Percentiles rank a stretch among this genome's conserved stretches.
Conservation (phyloP, 805 yeast genomes). For the Scheffersomyces stipitis region DNA sequence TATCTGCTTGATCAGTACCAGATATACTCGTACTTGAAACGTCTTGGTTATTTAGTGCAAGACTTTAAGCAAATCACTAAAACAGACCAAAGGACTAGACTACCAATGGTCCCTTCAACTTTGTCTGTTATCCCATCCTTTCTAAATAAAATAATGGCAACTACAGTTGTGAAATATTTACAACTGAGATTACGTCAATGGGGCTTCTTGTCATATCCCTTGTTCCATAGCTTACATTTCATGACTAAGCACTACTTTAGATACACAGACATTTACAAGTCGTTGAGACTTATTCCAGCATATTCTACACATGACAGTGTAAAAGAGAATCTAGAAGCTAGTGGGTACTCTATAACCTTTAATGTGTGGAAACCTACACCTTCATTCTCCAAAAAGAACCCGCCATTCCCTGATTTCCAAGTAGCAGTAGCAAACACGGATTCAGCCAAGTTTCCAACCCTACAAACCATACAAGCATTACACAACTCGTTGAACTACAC, state of each 20-base stretch:
- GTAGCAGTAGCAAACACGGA: conserved; percentile 56
- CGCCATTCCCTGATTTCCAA: conserved; percentile 75
- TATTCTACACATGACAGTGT: conserved; percentile 2
- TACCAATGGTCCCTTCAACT: neutral
- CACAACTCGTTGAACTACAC: conserved; percentile 17
- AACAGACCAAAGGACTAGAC: neutral
- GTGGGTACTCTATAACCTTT: conserved; percentile 41
- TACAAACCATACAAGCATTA: conserved; percentile 37
- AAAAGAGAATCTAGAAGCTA: neutral
- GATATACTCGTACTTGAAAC: conserved; percentile 71
- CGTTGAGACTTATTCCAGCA: conserved; percentile 20
- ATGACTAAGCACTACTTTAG: conserved; percentile 25
- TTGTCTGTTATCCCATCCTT: no score
- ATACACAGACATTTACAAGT: conserved; percentile 20
- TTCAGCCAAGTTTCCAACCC: conserved; percentile 45
- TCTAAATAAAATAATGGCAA: neutral
- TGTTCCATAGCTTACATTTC: conserved; percentile 15
- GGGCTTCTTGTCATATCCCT: conserved; percentile 16
- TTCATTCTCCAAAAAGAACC: conserved; percentile 64
- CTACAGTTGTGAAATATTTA: no score
- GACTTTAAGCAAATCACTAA: conserved; percentile 9
- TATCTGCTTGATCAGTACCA: conserved; percentile 54
- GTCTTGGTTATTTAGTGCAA: conserved; percentile 69
- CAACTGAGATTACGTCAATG: conserved; percentile 1
- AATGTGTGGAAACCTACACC: conserved; percentile 85